Conservation (phyloP, 345 rosid genomes). For the Euphorbia tirucalli region DNA sequence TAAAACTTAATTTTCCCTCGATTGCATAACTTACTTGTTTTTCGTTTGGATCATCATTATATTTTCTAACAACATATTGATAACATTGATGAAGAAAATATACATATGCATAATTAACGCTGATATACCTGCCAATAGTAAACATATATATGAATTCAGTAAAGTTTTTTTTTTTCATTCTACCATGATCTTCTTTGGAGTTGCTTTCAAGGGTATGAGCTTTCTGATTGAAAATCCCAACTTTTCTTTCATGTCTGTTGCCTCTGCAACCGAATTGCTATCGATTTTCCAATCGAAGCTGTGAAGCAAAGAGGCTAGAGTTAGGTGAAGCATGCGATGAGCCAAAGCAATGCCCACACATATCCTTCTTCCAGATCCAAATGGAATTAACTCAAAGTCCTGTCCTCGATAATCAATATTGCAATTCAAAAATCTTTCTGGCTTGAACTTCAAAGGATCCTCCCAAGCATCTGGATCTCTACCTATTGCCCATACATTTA, state of each 20-base stretch:
- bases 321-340: constrained; percentile 6
- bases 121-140: too few relatives aligned
- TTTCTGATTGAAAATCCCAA: constrained; percentile 4
- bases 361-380: constrained; percentile 14
- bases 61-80: too few relatives aligned
- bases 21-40: too few relatives aligned
- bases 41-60: too few relatives aligned
- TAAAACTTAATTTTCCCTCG: too few relatives aligned
- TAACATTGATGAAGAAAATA: too few relatives aligned
- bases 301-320: constrained; percentile 14
- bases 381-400: constrained; percentile 15
- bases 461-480: constrained; percentile 10
- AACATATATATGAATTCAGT: too few relatives aligned
- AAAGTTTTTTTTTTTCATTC: too few relatives aligned
- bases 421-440: constrained; percentile 15
- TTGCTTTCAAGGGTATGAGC: neutral
- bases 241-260: constrained; percentile 1
- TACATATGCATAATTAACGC: too few relatives aligned
- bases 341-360: constrained; percentile 15
- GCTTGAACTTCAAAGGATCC: constrained; percentile 15
- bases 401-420: constrained; percentile 12
- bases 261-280: neutral
- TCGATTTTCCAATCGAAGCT: constrained; percentile 11
- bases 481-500: too few relatives aligned
- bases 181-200: neutral